Evolutionary conservation across 2,329 filamentous ascomycete species (phyloP), one percentile per base, ranked within the genome.

Genomic region (Colletotrichum truncatum): DNA sequence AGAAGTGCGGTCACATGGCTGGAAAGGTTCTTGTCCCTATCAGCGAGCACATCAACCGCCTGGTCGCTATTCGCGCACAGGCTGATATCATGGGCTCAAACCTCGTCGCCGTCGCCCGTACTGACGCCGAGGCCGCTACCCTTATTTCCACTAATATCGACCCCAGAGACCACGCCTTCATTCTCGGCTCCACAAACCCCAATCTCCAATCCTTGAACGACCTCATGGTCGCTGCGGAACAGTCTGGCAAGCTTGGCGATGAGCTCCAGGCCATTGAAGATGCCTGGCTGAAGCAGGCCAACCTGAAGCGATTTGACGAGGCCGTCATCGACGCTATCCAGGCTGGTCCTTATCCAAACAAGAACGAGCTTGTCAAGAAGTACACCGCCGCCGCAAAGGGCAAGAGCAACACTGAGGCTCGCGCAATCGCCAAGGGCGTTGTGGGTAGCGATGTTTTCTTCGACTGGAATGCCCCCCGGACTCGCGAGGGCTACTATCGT

Each of bases 1-100:
- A 99, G 89, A 99, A 99, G 88, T 99, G 96, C 79, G 96, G 96
- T 69, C 96, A 98, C 83, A 98, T 98, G 96, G 96, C 96, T 70
- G 96, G 96, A 75, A 98, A 98, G 84, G 96, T 98, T 43, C 85
- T 99, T 66, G 96, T 99, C 55, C 96, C 96, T 53, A 97, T 98
- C 76, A 93, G 89, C 80, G 96, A 99, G 84, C 96, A 99, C 84
- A 98, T 98, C 83, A 98, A 98, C 84, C 91, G 96, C 59, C 86
- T 99, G 58, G 94, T 99, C 53, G 94, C 96, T 72, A 98, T 99
- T 78, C 91, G 96, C 66, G 95, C 96, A 4, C 96, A 99, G 82
- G 95, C 96, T 71, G 96, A 99, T 77, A 98, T 99, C 75, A 98
- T 99, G 96, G 96, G 93, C 69, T 87, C 89, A 68, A 93, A 99